phyloP scores from a whole-genome alignment of 768 basidiomycete species.

The Rhizopogon vesiculosus region DNA sequence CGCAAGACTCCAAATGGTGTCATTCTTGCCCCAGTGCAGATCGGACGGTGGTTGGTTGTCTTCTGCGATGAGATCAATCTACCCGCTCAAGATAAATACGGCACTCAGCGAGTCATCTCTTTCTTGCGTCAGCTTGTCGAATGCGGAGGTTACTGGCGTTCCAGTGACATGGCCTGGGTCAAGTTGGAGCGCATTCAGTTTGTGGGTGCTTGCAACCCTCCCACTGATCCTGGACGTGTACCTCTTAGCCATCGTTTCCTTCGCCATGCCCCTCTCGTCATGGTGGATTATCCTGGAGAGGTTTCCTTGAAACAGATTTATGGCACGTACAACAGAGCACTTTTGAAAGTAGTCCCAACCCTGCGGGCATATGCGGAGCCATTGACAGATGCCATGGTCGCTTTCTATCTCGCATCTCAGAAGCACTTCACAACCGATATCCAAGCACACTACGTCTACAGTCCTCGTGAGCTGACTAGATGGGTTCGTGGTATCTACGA shows the following conservation, averaged over 20 bases:
- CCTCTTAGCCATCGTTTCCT: constrained; percentile 96
- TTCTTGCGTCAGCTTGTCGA: constrained; percentile 98
- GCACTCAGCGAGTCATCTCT: constrained; percentile 97
- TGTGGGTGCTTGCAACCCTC: constrained; percentile 98
- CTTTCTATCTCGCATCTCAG: constrained; percentile 92
- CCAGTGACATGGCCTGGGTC: constrained; percentile 95
- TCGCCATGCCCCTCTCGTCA: constrained; percentile 93
- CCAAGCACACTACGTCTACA: constrained; percentile 99
- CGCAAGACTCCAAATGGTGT: constrained; percentile 99
- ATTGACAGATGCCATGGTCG: constrained; percentile 96
- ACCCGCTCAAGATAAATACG: constrained; percentile 95
- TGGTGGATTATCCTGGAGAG: constrained; percentile 99
- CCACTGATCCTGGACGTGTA: constrained; percentile 98
- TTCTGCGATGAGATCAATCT: constrained; percentile 99
- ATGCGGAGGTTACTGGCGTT: constrained; percentile 90
- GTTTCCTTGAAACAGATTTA: constrained; percentile 97
- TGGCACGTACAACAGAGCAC: constrained; percentile 93
- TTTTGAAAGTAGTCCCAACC: constrained; percentile 93
- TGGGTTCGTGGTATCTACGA: constrained; percentile 98
- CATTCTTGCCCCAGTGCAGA: constrained; percentile 87
- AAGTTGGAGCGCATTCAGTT: constrained; percentile 98
- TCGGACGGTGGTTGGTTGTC: constrained; percentile 98
- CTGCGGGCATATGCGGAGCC: constrained; percentile 91
- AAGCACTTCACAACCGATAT: constrained; percentile 91
- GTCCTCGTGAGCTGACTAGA: constrained; percentile 95